Evolutionary conservation across 805 yeast genomes (phyloP).

Genomic region (Wickerhamomyces hampshirensis): DNA sequence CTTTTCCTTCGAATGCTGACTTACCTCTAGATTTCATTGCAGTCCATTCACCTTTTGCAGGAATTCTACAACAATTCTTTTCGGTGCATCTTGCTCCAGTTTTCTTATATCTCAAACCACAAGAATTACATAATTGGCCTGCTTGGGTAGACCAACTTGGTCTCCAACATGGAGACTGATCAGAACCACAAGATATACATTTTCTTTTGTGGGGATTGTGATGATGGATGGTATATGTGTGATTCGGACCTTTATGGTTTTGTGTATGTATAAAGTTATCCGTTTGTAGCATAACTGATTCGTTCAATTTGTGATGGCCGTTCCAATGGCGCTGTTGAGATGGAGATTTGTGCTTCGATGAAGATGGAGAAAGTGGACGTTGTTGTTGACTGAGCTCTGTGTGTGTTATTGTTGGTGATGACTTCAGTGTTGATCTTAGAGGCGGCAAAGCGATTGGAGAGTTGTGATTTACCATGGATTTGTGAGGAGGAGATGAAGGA

Average conservation of each 20-base stretch:
- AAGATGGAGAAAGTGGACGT: conserved; percentile 4
- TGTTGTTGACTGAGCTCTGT: conserved; percentile 1
- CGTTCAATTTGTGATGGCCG: conserved; percentile 14
- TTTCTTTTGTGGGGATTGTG: conserved; percentile 37
- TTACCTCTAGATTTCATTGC: conserved; percentile 74
- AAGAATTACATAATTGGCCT: conserved; percentile 96
- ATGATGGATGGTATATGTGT: conserved; percentile 26
- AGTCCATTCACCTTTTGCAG: conserved; percentile 95
- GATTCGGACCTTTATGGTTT: conserved; percentile 24
- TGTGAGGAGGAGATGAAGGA: too few relatives aligned
- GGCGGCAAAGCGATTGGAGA: neutral
- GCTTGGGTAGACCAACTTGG: conserved; percentile 90
- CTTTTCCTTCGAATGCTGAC: conserved; percentile 25
- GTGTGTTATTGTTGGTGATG: conserved; percentile 6
- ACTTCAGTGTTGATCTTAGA: neutral
- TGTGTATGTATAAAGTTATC: conserved; percentile 24
- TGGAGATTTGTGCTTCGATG: conserved; percentile 5
- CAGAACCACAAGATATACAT: conserved; percentile 88
- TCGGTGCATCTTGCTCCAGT: conserved; percentile 88
- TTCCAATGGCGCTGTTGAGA: conserved; percentile 8
- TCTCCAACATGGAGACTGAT: conserved; percentile 96
- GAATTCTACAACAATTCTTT: conserved; percentile 73
- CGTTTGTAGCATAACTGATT: conserved; percentile 12
- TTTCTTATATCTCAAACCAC: conserved; percentile 92
- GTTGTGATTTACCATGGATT: neutral